phyloP scores from a whole-genome alignment of 1,139 yeast genomes.

The Scheffersomyces insectosa region DNA sequence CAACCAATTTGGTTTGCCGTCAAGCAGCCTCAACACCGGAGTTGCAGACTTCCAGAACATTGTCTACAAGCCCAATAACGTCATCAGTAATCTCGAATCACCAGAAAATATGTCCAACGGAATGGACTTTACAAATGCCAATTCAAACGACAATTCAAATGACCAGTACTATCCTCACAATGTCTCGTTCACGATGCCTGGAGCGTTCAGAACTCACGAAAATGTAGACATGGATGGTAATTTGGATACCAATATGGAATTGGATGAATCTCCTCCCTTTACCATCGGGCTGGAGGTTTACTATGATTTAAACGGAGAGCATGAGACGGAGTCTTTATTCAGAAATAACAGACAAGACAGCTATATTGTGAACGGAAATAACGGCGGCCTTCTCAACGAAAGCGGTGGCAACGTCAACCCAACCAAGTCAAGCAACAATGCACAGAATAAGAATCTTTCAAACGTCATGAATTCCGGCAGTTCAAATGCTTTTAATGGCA shows the following conservation, averaged over 20 bases:
- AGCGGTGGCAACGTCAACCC: no score
- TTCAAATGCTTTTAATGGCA: background rate
- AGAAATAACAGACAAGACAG: slow-evolving; percentile 1
- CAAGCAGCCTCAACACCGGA: slow-evolving; percentile 3
- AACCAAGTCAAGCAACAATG: no score
- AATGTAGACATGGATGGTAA: slow-evolving; percentile 1
- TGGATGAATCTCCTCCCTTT: slow-evolving; percentile 44
- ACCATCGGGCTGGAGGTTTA: slow-evolving; percentile 37
- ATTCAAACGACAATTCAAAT: slow-evolving; percentile 1
- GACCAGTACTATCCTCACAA: slow-evolving; percentile 4
- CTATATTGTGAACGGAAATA: no score
- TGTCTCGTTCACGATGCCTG: slow-evolving; percentile 28
- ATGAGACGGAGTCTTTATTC: slow-evolving; percentile 5
- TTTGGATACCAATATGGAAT: slow-evolving; percentile 24
- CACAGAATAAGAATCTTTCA: no score
- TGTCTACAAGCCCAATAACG: slow-evolving; percentile 4
- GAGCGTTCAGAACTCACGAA: slow-evolving; percentile 29
- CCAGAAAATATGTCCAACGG: background rate
- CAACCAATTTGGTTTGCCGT: slow-evolving; percentile 1
- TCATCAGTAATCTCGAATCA: slow-evolving; percentile 3
- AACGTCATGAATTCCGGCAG: no score
- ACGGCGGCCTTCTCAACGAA: no score
- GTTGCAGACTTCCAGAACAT: slow-evolving; percentile 2
- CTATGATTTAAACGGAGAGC: slow-evolving; percentile 14
- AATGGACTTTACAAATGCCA: background rate